Evolutionary conservation across 2,329 filamentous ascomycete species (phyloP).

Genomic region (Coleophoma eucalyptorum): DNA sequence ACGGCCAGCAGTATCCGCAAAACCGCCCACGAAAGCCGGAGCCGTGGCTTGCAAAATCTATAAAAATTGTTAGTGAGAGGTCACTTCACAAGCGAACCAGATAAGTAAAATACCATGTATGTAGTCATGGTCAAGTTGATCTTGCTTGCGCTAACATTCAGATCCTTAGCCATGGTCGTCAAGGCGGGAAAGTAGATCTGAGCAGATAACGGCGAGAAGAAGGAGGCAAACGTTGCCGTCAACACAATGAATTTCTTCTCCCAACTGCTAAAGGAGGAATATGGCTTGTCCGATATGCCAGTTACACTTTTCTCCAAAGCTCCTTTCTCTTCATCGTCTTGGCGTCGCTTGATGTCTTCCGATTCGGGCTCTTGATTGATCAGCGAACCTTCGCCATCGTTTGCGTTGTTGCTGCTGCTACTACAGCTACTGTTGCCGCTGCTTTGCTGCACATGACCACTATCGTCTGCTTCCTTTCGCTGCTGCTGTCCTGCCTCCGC

Average conservation of each 20-base stretch:
- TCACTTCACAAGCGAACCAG: neutral
- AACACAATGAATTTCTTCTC: constrained; percentile 32
- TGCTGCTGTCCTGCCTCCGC: too few species aligned
- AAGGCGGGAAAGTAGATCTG: constrained; percentile 54
- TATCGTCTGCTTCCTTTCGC: too few species aligned
- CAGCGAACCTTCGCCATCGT: too few species aligned
- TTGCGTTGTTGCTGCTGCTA: too few species aligned
- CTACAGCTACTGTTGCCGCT: too few species aligned
- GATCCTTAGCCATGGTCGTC: constrained; percentile 41
- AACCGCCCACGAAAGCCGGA: constrained; percentile 51
- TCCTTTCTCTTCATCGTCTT: neutral
- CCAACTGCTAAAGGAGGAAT: constrained; percentile 7
- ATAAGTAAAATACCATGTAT: constrained; percentile 25
- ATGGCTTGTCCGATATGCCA: constrained; percentile 2
- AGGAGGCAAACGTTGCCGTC: constrained; percentile 47
- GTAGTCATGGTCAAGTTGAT: constrained; percentile 35
- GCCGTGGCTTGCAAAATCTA: constrained; percentile 54
- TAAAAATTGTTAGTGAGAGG: constrained; percentile 9
- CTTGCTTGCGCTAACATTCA: constrained; percentile 35
- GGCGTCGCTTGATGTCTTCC: too few species aligned
- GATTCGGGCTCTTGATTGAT: too few species aligned
- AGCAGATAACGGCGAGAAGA: constrained; percentile 51
- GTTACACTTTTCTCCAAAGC: neutral
- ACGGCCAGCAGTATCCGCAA: constrained; percentile 50
- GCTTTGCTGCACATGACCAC: too few species aligned